These are phyloP conservation scores for Dendrothele bispora DNA, from an alignment of 768 basidiomycete species.

Conservation along the genomic window DNA sequence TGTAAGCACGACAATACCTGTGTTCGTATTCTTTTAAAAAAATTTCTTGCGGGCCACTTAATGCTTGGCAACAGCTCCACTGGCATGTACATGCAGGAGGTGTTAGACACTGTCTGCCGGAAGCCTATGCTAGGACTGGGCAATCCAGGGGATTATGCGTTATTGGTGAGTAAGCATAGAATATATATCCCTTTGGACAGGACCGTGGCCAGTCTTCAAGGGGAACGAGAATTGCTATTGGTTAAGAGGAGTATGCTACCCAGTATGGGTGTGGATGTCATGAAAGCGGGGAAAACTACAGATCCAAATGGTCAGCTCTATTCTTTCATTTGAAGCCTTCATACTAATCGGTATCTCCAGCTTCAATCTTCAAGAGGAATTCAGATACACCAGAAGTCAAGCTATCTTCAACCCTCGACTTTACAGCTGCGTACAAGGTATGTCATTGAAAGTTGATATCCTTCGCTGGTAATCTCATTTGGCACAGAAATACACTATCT, in stretches of 20 bases:
- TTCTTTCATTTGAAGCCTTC: neutral
- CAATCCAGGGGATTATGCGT: constrained; percentile 79
- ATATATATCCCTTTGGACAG: constrained; percentile 89
- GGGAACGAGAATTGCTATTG: constrained; percentile 79
- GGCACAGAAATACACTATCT: constrained; percentile 82
- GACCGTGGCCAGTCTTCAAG: constrained; percentile 94
- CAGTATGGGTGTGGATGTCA: constrained; percentile 66
- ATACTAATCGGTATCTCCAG: constrained; percentile 36
- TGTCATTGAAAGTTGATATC: constrained; percentile 1
- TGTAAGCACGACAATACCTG: constrained; percentile 86
- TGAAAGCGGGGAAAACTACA: constrained; percentile 68
- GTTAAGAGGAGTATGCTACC: constrained; percentile 78
- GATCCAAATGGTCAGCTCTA: constrained; percentile 83
- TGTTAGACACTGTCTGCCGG: constrained; percentile 80
- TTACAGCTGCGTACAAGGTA: constrained; percentile 85
- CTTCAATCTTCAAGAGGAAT: constrained; percentile 91
- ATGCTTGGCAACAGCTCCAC: constrained; percentile 53
- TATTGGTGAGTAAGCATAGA: constrained; percentile 66
- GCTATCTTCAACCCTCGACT: constrained; percentile 67
- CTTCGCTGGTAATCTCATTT: neutral
- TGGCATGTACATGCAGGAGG: constrained; percentile 97
- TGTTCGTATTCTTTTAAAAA: constrained; percentile 52
- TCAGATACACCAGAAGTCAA: constrained; percentile 70
- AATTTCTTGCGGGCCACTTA: neutral
- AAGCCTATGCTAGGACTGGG: constrained; percentile 64